Evolutionary conservation across 805 yeast genomes (phyloP).

Genomic region (Saccharomycopsis selenospora): DNA sequence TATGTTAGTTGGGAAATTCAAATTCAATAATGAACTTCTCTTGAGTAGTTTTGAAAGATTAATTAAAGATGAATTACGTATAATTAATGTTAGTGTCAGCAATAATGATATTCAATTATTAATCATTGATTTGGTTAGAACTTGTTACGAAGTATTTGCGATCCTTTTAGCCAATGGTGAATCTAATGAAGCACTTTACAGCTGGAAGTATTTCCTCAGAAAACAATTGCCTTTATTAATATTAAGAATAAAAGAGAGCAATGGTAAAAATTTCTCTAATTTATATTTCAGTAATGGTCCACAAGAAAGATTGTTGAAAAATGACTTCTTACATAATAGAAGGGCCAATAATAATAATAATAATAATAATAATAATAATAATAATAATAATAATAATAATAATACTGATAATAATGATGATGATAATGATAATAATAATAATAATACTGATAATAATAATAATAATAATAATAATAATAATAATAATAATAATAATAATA

Average conservation of each 20-base stretch:
- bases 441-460: background rate
- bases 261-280: slow-evolving; percentile 6
- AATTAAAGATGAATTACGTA: slow-evolving; percentile 11
- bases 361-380: too few species aligned
- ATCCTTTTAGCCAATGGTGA: slow-evolving; percentile 7
- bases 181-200: slow-evolving; percentile 20
- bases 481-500: too few species aligned
- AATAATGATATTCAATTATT: slow-evolving; percentile 8
- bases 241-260: slow-evolving; percentile 9
- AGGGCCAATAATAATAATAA: too few species aligned
- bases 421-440: too few species aligned
- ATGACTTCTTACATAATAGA: too few species aligned
- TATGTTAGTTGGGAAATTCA: slow-evolving; percentile 4
- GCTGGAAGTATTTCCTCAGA: slow-evolving; percentile 40
- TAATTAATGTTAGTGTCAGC: slow-evolving; percentile 5
- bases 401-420: too few species aligned
- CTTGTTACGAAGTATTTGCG: slow-evolving; percentile 12
- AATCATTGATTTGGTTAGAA: slow-evolving; percentile 6
- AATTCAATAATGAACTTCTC: slow-evolving; percentile 7
- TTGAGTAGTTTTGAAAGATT: background rate
- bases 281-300: background rate
- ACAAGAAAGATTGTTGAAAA: background rate
- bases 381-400: too few species aligned
- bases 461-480: background rate
- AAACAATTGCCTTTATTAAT: slow-evolving; percentile 43